A percentile compares a stretch with the other conserved stretches of the same genome.
phyloP scores from a whole-genome alignment of 805 yeast species.

The Saccharomycopsis guyanensis region DNA sequence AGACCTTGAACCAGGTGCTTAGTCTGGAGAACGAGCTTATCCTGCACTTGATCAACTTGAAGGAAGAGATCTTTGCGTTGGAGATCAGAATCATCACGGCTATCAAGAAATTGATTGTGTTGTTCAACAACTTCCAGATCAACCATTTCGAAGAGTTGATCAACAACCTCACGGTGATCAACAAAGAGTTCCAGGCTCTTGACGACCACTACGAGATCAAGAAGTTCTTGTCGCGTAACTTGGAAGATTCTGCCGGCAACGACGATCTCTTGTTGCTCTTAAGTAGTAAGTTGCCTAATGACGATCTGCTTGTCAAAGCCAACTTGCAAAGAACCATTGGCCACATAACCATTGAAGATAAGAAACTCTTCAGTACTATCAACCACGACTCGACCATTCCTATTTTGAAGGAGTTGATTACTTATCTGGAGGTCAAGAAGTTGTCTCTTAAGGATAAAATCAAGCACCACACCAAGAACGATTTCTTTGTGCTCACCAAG shows the following conservation, averaged over 20 bases:
- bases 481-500: slow-evolving; percentile 20
- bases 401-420: slow-evolving; percentile 15
- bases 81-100: slow-evolving; percentile 16
- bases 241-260: neutral
- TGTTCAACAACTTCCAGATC: slow-evolving; percentile 20
- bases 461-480: slow-evolving; percentile 8
- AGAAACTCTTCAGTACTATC: slow-evolving; percentile 8
- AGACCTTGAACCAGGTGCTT: slow-evolving; percentile 18
- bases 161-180: slow-evolving; percentile 13
- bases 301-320: slow-evolving; percentile 4
- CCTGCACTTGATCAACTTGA: slow-evolving; percentile 14
- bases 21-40: slow-evolving; percentile 11
- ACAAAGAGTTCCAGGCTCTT: slow-evolving; percentile 13
- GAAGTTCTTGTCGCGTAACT: slow-evolving; percentile 15
- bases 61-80: slow-evolving; percentile 19
- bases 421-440: slow-evolving; percentile 18
- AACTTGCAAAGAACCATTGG: slow-evolving; percentile 15
- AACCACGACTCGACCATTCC: slow-evolving; percentile 20
- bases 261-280: slow-evolving; percentile 17
- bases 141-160: slow-evolving; percentile 17
- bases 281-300: slow-evolving; percentile 19
- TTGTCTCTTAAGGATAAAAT: slow-evolving; percentile 17
- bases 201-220: slow-evolving; percentile 19
- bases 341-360: slow-evolving; percentile 13
- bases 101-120: slow-evolving; percentile 16